Evolutionary conservation across 441 rosid genomes (phyloP).

Genomic region (Arabidopsis lyrata): DNA sequence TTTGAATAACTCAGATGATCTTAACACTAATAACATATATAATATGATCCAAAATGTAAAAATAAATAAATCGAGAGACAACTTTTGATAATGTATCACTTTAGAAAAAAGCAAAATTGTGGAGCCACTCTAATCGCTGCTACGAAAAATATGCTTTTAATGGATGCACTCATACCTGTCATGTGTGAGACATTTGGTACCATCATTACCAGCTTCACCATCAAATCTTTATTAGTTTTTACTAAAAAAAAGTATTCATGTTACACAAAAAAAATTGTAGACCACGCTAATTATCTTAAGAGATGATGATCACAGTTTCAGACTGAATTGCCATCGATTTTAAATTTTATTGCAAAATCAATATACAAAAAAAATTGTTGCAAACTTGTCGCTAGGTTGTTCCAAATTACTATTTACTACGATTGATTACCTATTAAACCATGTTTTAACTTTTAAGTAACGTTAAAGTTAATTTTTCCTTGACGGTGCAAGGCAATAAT

Average conservation of each 20-base stretch:
- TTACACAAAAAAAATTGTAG: background rate
- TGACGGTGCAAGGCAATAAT: constrained; percentile 25
- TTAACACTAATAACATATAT: background rate
- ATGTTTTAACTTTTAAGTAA: constrained; percentile 10
- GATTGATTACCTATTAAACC: background rate
- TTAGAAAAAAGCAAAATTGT: constrained; percentile 36
- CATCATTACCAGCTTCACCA: constrained; percentile 48
- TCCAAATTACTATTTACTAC: background rate
- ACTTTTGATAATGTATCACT: constrained; percentile 45
- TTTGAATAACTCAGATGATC: no score
- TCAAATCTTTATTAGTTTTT: constrained; percentile 40
- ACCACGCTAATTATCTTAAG: no score
- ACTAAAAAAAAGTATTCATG: background rate
- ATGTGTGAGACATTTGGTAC: constrained; percentile 45
- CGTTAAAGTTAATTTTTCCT: background rate
- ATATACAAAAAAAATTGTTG: no score
- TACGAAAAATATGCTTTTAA: constrained; percentile 24
- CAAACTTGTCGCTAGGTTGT: background rate
- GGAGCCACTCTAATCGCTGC: constrained; percentile 44
- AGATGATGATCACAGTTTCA: no score
- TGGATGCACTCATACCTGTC: constrained; percentile 47
- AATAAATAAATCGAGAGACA: background rate
- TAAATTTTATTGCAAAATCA: background rate
- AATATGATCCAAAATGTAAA: constrained; percentile 14
- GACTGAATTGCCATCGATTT: no score